Conservation (phyloP, 495 filamentous ascomycete species). For the Astrothelium subdiscretum region DNA sequence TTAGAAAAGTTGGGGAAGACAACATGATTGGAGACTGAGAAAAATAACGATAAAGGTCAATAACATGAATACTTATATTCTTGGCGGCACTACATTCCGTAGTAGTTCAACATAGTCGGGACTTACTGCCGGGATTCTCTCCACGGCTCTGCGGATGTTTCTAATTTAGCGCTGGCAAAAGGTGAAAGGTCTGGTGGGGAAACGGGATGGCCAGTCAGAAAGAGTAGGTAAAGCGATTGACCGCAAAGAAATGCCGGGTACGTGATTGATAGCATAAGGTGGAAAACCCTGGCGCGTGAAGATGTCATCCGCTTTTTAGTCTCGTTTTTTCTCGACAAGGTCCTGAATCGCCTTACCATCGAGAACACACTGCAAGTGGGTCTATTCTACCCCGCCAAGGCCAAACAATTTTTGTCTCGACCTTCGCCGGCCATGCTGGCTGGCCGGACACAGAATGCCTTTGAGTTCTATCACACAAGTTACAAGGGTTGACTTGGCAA, state of each 20-base stretch:
- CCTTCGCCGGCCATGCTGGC: too few relatives aligned
- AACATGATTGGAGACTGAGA: neutral
- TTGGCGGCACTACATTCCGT: neutral
- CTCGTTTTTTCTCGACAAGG: neutral
- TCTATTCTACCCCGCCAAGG: neutral
- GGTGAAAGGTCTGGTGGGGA: neutral
- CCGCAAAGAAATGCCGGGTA: neutral
- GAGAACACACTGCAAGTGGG: neutral
- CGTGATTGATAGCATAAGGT: neutral
- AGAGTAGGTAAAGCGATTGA: neutral
- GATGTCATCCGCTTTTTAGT: neutral
- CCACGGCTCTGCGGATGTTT: too few relatives aligned
- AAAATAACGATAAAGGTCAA: neutral
- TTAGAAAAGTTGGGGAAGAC: constrained; percentile 4
- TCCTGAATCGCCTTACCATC: neutral
- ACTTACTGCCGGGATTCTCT: neutral
- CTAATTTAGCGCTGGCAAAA: neutral
- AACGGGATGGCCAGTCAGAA: neutral
- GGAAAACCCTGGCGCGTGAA: neutral
- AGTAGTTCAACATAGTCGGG: neutral
- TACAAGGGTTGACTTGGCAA: neutral
- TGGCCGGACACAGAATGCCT: too few relatives aligned
- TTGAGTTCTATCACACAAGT: neutral
- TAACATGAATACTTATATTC: neutral
- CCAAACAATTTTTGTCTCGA: neutral